Base-by-base conservation (phyloP, 106 monocot species). In the Hemerocallis citrina region DNA sequence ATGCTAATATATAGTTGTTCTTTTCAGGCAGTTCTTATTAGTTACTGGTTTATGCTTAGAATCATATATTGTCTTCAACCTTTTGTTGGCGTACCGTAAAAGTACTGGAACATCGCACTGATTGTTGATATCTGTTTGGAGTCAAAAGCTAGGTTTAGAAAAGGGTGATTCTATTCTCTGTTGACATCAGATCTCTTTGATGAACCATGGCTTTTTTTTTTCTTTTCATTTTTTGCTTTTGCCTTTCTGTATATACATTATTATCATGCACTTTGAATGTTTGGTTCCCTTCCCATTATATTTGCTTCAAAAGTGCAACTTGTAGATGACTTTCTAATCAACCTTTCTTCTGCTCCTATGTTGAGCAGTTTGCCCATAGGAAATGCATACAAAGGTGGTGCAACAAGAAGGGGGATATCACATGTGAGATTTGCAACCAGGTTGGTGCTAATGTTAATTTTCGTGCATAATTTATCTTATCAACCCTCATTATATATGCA, bases 381-480 rank as follows among this genome's bases (percentile, higher is more conserved):
- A 93, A 85, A 64, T 93, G 92, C 62, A 84, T 93, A 34, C 88
- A 93, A 66, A 84, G 74, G 72, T 93, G 92, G 92, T 93, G 92
- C 62, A 81, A 79, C 48, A 84, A 85, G 68, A 92, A 93, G 57
- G 88, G 84, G 28, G 68, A 84, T 56, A 88, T 81, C 62, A 88
- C 79, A 33, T 93, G 92, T 74, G 92, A 93, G 77, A 84, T 88
- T 64, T 93, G 92, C 76, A 81, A 85, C 57, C 92, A 93, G 92
- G 92, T 88, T 55, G 22, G 45, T 57, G 11, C 10, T 5, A 39
- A 21, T 54, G 32, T 32, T n/a, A 54, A 32, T 25, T 15, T 54
- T 0, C 31, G 13, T 29, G 52, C 30, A 28, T 54, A 16, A 29
- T 31, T 31, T 31, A 54, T 29, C n/a, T 54, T 54, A 31, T 54